Base-by-base conservation (phyloP, 306 rosid species). In the Sophora flavescens region DNA sequence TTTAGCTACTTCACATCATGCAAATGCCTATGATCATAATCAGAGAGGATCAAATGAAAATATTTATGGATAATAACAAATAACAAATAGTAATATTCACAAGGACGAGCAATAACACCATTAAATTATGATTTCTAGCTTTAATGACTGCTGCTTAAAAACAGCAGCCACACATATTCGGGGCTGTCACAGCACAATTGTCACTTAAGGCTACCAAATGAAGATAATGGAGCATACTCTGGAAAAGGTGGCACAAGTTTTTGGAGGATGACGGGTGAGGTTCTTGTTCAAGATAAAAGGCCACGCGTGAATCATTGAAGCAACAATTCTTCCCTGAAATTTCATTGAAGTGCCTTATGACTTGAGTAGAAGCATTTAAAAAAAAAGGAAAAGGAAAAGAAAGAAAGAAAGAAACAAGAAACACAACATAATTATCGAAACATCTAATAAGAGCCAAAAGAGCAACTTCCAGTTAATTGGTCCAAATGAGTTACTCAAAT, bases 201-300 rank as follows among this genome's bases (percentile, higher is more conserved):
- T 41, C 65, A 70, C 45, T 15, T 58, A 82, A 73, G 15, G 72
- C 47, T 63, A 68, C 59, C 63, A 74, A 70, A 54, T 69, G 33
- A 68, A 79, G 84, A 62, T 64, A 15, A 47, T 28, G 64, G 78
- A 77, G 54, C 93, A 51, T 95, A 95, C 98, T 90, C 81, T 95
- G 97, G 96, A 92, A 95, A 74, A 95, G 95, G 82, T 95, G 97
- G 80, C 52, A 78, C 86, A 95, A 66, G 82, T 95, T 95, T 85
- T 95, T 95, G 79, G 97, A 63, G 33, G 98, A 92, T 33, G 98
- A 86, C 2, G 98, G 89, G 58, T 95, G 97, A 28, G 97, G 98
- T 82, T 89, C 98, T 81, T 85, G 89, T 17, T 87, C 84, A 47
- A 95, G 93, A 81, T 89, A 92, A 75, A 79, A 84, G 64, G 82